A percentile compares a stretch with the other conserved stretches of the same genome.
phyloP scores from a whole-genome alignment of 805 yeast genomes.

The Nakazawaea ambrosiae region DNA sequence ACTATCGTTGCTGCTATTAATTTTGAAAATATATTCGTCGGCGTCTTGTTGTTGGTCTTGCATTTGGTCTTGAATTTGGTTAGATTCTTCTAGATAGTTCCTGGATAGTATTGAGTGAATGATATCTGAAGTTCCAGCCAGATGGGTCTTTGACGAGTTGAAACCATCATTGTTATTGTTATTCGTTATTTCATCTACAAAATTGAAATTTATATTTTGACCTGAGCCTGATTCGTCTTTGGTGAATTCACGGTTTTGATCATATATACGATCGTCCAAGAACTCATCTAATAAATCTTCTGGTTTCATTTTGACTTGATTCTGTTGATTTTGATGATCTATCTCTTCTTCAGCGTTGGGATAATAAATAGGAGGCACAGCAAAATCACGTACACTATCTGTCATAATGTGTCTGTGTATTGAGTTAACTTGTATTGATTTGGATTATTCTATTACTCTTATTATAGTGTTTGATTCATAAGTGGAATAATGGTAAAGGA shows the following conservation, averaged over 20 bases:
- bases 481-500: too few species aligned
- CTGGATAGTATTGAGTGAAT: slow-evolving; percentile 5
- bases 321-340: slow-evolving; percentile 2
- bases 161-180: neutral
- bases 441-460: too few species aligned
- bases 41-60: too few species aligned
- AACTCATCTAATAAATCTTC: slow-evolving; percentile 53
- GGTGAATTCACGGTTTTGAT: slow-evolving; percentile 17
- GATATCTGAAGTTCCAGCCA: neutral
- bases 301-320: neutral
- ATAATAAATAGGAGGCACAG: too few species aligned
- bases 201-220: neutral
- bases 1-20: slow-evolving; percentile 10
- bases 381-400: too few species aligned
- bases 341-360: too few species aligned
- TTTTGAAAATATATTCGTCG: slow-evolving; percentile 4
- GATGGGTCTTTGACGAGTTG: too few species aligned
- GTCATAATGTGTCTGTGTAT: too few species aligned
- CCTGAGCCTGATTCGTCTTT: slow-evolving; percentile 15
- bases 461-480: too few species aligned
- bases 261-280: slow-evolving; percentile 45
- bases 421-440: too few species aligned
- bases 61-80: neutral
- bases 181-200: too few species aligned
- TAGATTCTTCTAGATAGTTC: slow-evolving; percentile 4